Evolutionary conservation across 495 filamentous ascomycete genomes (phyloP).

Genomic region (Saxispiralis lemnorum): DNA sequence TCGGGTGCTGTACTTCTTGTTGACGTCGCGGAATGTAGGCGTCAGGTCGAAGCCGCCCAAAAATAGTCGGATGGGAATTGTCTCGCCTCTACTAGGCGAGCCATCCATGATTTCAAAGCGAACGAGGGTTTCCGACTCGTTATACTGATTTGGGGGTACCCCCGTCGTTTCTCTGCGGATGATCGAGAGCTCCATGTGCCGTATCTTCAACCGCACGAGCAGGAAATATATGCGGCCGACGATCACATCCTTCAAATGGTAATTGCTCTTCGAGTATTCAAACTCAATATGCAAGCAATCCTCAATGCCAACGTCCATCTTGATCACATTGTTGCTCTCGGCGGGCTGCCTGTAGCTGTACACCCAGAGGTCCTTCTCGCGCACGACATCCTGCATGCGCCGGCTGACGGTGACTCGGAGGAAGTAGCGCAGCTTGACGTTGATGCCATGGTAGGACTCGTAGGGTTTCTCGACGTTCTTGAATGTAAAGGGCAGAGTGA

Average conservation of each 20-base stretch:
- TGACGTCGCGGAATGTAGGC: constrained; percentile 96
- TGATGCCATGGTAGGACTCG: constrained; percentile 99
- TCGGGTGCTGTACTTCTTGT: constrained; percentile 98
- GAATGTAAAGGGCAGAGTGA: constrained; percentile 99
- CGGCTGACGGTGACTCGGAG: constrained; percentile 89
- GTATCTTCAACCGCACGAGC: constrained; percentile 94
- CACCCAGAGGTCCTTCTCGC: constrained; percentile 99
- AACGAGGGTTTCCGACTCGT: constrained; percentile 96
- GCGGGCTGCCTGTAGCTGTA: constrained; percentile 97
- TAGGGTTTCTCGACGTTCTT: constrained; percentile 99
- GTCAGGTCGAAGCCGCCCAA: constrained; percentile 95
- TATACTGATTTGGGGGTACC: constrained; percentile 98
- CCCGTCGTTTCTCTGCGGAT: constrained; percentile 94
- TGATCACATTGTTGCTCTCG: constrained; percentile 94
- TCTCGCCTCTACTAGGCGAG: constrained; percentile 72
- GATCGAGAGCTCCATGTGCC: constrained; percentile 98
- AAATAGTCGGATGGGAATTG: constrained; percentile 94
- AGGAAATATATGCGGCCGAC: constrained; percentile 98
- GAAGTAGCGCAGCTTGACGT: constrained; percentile 96
- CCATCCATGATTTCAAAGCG: constrained; percentile 99
- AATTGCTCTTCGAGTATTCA: constrained; percentile 97
- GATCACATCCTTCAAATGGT: constrained; percentile 98
- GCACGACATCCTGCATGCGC: constrained; percentile 91
- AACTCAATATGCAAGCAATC: constrained; percentile 99
- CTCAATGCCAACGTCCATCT: constrained; percentile 99